Base-by-base conservation (phyloP, 108 stramenopile genomes). In the Chaetoceros tenuissimus region DNA sequence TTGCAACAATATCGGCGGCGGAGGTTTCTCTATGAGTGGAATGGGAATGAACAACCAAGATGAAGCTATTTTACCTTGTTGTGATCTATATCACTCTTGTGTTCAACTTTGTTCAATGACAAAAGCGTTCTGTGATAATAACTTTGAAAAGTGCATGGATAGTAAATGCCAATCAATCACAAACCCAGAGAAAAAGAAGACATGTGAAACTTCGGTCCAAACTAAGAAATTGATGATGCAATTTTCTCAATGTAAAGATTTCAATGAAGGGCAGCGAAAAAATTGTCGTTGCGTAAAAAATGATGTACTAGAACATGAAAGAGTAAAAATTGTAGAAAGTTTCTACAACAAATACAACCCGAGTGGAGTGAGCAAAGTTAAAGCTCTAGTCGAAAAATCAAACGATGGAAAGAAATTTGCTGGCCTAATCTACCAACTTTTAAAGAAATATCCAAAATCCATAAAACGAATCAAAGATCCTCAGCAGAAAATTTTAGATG, bases 311-410 rank as follows among this genome's bases (percentile, higher is more conserved):
- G 44, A 46, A 16, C 26, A 28, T 1, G 61, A 64, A 44, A 59
- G 71, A n/a, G 68, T 57, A 50, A 29, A 58, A 1, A 56, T 64
- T 7, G 7, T 79, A 17, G 53, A 56, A 21, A 59, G 65, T 22
- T 79, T 75, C 69, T 79, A 79, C 50, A 64, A 72, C 53, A 75
- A 72, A 60, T 63, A 55, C 31, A 62, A 55, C 28, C 74, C 78
- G 7, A 68, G 73, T 2, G 48, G 30, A 26, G 48, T 75, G 17
- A 68, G 64, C n/a, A 79, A 79, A 52, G 62, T 62, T 19, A 34
- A 61, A 28, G 67, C 34, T 22, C 60, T 79, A 8, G 56, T 61
- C 13, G 61, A 63, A 30, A 79, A 79, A 63, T 71, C 67, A 20
- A 66, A 73, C 23, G 67, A 67, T 7, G 19, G 68, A 7, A 31